Conservation (phyloP, 495 filamentous ascomycete species). For the Trichodelitschia bisporula region DNA sequence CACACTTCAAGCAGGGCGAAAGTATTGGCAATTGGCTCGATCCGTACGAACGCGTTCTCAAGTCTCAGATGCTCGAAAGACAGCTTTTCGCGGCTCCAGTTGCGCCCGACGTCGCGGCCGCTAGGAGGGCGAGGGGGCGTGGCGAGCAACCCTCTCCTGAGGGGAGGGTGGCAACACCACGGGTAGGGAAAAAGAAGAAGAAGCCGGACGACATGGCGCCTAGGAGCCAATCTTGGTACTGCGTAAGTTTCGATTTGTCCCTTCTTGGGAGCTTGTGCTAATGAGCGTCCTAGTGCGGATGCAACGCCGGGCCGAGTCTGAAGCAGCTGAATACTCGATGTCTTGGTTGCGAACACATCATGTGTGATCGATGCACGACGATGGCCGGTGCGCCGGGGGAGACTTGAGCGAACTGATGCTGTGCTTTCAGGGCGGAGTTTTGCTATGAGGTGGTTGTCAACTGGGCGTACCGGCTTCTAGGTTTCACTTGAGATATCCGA, state of each 20-base stretch:
- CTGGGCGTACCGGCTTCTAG: neutral
- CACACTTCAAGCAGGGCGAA: slow-evolving; percentile 28
- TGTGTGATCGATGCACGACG: too few relatives aligned
- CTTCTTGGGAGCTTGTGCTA: neutral
- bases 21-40: slow-evolving; percentile 25
- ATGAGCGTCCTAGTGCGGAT: neutral
- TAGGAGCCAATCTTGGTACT: neutral
- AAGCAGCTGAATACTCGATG: neutral
- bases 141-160: neutral
- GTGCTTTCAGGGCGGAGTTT: neutral
- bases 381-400: too few relatives aligned
- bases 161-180: neutral
- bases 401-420: too few relatives aligned
- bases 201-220: neutral
- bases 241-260: neutral
- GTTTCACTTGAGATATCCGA: neutral
- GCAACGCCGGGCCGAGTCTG: neutral
- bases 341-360: slow-evolving; percentile 1
- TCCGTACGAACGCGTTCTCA: too few relatives aligned
- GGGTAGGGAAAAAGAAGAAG: neutral
- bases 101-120: too few relatives aligned
- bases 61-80: slow-evolving; percentile 12
- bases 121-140: neutral
- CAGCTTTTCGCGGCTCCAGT: too few relatives aligned
- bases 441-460: neutral